A percentile compares a stretch with the other conserved stretches of the same genome.
phyloP scores from a whole-genome alignment of 176 grass and related monocot species.

The Aegilops speltoides region DNA sequence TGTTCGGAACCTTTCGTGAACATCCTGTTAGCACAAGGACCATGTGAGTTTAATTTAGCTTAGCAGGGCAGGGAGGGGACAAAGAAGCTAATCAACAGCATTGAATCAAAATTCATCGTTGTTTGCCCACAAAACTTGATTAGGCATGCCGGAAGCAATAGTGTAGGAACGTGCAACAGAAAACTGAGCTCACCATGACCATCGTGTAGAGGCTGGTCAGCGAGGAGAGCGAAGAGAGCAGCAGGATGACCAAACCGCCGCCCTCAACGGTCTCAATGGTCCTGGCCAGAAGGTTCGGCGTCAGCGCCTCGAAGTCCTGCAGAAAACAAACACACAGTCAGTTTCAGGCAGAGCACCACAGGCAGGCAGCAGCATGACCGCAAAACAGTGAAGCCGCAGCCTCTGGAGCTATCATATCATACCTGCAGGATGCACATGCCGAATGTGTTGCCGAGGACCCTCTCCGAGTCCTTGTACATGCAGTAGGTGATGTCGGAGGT shows the following conservation, averaged over 20 bases:
- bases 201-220: constrained; percentile 90
- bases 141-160: neutral
- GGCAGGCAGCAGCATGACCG: neutral
- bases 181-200: constrained; percentile 76
- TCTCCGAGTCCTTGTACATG: constrained; percentile 81
- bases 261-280: constrained; percentile 95
- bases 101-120: neutral
- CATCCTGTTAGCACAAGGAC: constrained; percentile 56
- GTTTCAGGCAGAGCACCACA: neutral
- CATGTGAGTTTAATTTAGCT: neutral
- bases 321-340: neutral
- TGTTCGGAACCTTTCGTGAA: constrained; percentile 94
- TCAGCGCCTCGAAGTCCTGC: constrained; percentile 93
- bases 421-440: constrained; percentile 99
- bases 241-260: constrained; percentile 78
- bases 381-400: neutral
- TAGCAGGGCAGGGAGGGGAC: neutral
- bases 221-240: constrained; percentile 83
- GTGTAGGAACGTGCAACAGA: neutral
- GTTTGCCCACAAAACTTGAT: neutral
- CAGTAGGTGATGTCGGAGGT: constrained; percentile 84
- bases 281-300: constrained; percentile 79
- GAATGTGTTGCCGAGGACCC: constrained; percentile 94
- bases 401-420: neutral
- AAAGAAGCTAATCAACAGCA: neutral